Percentiles rank a stretch among this genome's conserved stretches.
phyloP scores from a whole-genome alignment of 1,284 basidiomycete genomes.

The Fomitopsis betulina region DNA sequence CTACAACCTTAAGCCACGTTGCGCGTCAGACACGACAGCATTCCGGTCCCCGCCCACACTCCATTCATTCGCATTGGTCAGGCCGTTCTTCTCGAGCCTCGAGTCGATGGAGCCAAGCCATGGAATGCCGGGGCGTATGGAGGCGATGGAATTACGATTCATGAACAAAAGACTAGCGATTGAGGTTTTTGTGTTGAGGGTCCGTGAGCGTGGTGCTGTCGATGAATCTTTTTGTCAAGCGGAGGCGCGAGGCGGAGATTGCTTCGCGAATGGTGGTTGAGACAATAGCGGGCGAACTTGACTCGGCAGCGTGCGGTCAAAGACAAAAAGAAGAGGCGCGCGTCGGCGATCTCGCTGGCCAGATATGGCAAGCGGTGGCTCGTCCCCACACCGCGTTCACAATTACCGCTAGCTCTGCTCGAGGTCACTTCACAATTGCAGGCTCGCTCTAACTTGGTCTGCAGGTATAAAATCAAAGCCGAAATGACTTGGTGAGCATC shows the following conservation, averaged over 20 bases:
- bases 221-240: conserved; percentile 18
- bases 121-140: not conserved
- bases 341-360: conserved; percentile 15
- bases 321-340: conserved; percentile 24
- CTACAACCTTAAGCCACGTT: not conserved
- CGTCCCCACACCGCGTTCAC: conserved; percentile 10
- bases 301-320: conserved; percentile 17
- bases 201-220: conserved; percentile 15
- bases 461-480: conserved; percentile 15
- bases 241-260: conserved; percentile 7
- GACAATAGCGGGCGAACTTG: conserved; percentile 20
- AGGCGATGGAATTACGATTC: conserved; percentile 8
- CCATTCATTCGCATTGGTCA: not conserved
- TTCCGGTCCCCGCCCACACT: not conserved
- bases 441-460: not conserved
- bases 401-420: conserved; percentile 24
- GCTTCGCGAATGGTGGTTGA: conserved; percentile 18
- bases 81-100: not conserved
- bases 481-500: conserved; percentile 14
- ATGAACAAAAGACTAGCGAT: conserved; percentile 18
- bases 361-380: conserved; percentile 14
- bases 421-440: conserved; percentile 12
- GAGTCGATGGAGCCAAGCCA: not conserved
- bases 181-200: conserved; percentile 17
- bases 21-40: not conserved